A percentile compares a stretch with the other conserved stretches of the same genome.
phyloP scores from a whole-genome alignment of 1,284 basidiomycete species.

The Ganoderma multipileum region DNA sequence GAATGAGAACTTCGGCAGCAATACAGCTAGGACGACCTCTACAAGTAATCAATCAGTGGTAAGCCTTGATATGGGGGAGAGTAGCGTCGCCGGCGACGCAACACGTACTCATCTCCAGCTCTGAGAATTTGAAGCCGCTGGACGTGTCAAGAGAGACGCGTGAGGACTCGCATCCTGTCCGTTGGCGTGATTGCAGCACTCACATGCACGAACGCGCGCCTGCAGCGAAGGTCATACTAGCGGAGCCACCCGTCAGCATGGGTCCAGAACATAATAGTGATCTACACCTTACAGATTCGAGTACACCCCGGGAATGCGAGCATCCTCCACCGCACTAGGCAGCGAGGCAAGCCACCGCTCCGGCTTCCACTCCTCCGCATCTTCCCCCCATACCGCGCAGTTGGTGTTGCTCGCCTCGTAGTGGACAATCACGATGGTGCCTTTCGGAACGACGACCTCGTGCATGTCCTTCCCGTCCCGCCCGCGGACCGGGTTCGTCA shows the following conservation, averaged over 20 bases:
- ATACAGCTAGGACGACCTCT: constrained; percentile 24
- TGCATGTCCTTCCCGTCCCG: constrained; percentile 1
- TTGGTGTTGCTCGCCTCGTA: constrained; percentile 6
- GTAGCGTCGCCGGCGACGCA: not conserved
- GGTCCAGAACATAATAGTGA: not conserved
- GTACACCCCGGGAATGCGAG: constrained; percentile 11
- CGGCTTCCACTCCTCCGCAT: constrained; percentile 9
- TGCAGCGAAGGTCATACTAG: constrained; percentile 6
- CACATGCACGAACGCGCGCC: constrained; percentile 8
- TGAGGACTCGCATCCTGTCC: not conserved
- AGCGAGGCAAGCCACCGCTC: constrained; percentile 10
- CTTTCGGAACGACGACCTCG: constrained; percentile 2
- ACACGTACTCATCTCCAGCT: constrained; percentile 9
- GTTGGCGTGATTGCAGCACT: not conserved
- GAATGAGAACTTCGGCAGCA: constrained; percentile 22
- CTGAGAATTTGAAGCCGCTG: constrained; percentile 10
- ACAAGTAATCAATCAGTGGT: not conserved
- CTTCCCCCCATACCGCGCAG: constrained; percentile 6
- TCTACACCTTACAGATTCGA: constrained; percentile 3
- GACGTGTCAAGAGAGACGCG: not conserved
- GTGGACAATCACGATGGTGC: constrained; percentile 3
- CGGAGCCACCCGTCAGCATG: not conserved
- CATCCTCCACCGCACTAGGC: constrained; percentile 8
- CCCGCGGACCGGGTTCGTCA: not conserved
- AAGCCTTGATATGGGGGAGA: too few relatives aligned